phyloP scores from a whole-genome alignment of 106 monocot species.

The Allium fistulosum region DNA sequence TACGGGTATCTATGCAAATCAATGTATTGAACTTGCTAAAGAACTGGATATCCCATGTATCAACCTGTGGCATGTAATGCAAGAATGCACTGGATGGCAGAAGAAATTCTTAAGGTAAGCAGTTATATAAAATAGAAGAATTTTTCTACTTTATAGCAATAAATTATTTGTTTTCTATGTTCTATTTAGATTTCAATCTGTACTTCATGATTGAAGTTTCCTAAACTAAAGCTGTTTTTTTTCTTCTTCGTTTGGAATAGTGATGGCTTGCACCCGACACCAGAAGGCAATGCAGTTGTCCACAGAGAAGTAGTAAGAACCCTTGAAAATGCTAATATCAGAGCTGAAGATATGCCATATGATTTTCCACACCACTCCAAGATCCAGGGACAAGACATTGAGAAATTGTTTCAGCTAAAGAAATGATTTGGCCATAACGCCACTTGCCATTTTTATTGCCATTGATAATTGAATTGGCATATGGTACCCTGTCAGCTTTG shows the following conservation, averaged over 20 bases:
- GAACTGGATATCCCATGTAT: conserved; percentile 63
- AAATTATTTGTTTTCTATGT: conserved; percentile 14
- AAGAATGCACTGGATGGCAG: conserved; percentile 71
- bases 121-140: too few relatives aligned
- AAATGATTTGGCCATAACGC: neutral
- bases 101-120: conserved; percentile 58
- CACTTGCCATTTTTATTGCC: too few relatives aligned
- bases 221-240: neutral
- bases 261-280: conserved; percentile 84
- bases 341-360: conserved; percentile 48
- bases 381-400: conserved; percentile 34
- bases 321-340: conserved; percentile 31
- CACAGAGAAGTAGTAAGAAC: conserved; percentile 48
- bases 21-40: conserved; percentile 60
- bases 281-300: conserved; percentile 78
- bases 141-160: too few relatives aligned
- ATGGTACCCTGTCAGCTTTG: too few relatives aligned
- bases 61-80: conserved; percentile 78
- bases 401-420: conserved; percentile 32
- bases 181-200: neutral
- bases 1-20: conserved; percentile 65
- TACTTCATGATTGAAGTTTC: neutral
- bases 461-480: too few relatives aligned
- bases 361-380: conserved; percentile 88
- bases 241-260: conserved; percentile 12